Evolutionary conservation across 2,329 filamentous ascomycete species (phyloP).

Genomic region (Pyricularia grisea): DNA sequence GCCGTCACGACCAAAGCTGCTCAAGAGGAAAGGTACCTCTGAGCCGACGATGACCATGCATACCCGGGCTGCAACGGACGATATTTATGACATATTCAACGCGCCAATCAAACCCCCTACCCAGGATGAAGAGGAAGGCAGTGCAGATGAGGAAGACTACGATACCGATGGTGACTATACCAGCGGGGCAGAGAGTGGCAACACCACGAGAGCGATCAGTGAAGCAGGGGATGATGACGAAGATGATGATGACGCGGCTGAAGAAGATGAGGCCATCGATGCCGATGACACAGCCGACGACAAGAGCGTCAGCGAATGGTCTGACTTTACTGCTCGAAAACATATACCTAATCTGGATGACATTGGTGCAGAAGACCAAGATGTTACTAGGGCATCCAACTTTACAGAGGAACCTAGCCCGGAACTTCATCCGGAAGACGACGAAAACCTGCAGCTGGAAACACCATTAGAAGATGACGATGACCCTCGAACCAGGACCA

Average conservation of each 20-base stretch:
- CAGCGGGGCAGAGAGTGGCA: conserved; percentile 76
- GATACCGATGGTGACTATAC: conserved; percentile 71
- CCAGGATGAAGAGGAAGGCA: conserved; percentile 27
- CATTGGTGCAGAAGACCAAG: conserved; percentile 21
- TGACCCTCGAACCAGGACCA: conserved; percentile 43
- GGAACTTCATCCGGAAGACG: background rate
- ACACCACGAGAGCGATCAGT: conserved; percentile 41
- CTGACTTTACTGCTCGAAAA: conserved; percentile 70
- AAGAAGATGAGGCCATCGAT: conserved; percentile 25
- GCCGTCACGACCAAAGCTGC: conserved; percentile 74
- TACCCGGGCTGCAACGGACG: conserved; percentile 88
- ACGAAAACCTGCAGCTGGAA: conserved; percentile 21
- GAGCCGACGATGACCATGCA: conserved; percentile 99
- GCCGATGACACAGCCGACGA: conserved; percentile 44
- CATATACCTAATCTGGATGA: conserved; percentile 48
- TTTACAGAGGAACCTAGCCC: background rate
- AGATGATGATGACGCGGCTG: conserved; percentile 31
- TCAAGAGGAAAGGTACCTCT: conserved; percentile 55
- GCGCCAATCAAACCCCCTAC: conserved; percentile 52
- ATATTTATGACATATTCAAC: conserved; percentile 96
- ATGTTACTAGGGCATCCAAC: conserved; percentile 1
- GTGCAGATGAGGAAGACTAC: conserved; percentile 51
- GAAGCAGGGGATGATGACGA: conserved; percentile 21
- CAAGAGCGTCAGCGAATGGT: conserved; percentile 73
- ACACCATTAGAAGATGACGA: conserved; percentile 7